Evolutionary conservation across 257 asterid species (phyloP).

Genomic region (Verbascum thapsus): DNA sequence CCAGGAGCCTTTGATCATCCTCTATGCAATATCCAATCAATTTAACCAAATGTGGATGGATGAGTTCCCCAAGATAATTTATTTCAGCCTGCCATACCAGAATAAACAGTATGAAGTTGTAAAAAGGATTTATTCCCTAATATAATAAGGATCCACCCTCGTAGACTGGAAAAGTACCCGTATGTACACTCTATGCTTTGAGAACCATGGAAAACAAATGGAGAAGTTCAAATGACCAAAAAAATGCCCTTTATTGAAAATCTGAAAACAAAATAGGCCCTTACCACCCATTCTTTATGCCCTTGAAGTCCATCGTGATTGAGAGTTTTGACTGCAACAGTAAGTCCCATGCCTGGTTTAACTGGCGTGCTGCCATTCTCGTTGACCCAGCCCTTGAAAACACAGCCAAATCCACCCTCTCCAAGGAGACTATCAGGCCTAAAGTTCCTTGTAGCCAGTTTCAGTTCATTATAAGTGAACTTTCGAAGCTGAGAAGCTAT

Average conservation of each 20-base stretch:
- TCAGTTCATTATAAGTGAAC: slow-evolving; percentile 66
- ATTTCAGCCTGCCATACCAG: slow-evolving; percentile 72
- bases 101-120: slow-evolving; percentile 6
- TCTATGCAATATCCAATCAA: slow-evolving; percentile 86
- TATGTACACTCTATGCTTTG: no score
- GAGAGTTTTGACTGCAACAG: slow-evolving; percentile 87
- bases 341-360: slow-evolving; percentile 72
- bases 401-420: slow-evolving; percentile 92
- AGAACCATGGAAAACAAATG: no score
- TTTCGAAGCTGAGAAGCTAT: slow-evolving; percentile 81
- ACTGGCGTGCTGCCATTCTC: slow-evolving; percentile 66
- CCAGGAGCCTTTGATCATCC: slow-evolving; percentile 77
- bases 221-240: no score
- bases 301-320: slow-evolving; percentile 91
- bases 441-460: slow-evolving; percentile 71
- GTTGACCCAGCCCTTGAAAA: slow-evolving; percentile 86
- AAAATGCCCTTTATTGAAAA: no score
- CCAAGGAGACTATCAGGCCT: slow-evolving; percentile 79
- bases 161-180: no score
- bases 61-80: slow-evolving; percentile 77
- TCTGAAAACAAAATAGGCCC: slow-evolving; percentile 25
- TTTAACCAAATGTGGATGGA: slow-evolving; percentile 75
- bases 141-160: no score
- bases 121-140: slow-evolving; percentile 9
- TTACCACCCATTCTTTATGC: slow-evolving; percentile 91